Evolutionary conservation across 2,329 filamentous ascomycete species (phyloP).

Genomic region (Falciphora oryzae): DNA sequence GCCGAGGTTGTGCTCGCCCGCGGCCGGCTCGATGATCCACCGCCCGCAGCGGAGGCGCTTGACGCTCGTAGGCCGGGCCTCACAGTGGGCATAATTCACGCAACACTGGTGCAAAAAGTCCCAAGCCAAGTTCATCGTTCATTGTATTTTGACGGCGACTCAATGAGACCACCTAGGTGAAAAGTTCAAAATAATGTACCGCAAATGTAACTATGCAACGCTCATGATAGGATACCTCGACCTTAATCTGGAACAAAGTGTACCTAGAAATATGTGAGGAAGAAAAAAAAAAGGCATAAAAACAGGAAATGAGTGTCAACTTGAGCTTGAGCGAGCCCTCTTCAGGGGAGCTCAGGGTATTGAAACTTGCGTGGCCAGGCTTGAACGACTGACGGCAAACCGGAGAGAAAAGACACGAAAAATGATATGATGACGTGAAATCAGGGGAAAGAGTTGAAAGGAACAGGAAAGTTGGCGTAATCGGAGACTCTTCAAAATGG

Average conservation of each 20-base stretch:
- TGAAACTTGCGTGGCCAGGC: neutral
- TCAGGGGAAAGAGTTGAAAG: neutral
- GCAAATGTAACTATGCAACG: neutral
- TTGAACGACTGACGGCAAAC: neutral
- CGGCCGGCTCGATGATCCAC: no score
- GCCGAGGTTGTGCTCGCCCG: no score
- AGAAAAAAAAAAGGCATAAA: constrained; percentile 11
- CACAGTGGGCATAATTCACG: no score
- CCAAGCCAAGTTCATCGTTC: no score
- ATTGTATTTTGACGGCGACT: neutral
- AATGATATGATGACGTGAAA: neutral
- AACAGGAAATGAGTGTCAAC: constrained; percentile 7
- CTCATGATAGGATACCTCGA: neutral
- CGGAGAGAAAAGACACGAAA: neutral
- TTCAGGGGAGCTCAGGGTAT: neutral
- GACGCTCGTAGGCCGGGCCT: no score
- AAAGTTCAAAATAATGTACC: neutral
- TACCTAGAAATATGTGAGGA: no score
- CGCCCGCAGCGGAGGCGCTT: no score
- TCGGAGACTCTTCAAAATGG: neutral
- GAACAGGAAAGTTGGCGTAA: neutral
- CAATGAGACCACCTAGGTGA: neutral
- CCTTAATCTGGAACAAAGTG: neutral
- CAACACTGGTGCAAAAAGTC: no score
- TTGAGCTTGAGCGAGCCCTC: neutral